Percentiles rank a stretch among this genome's conserved stretches.
phyloP scores from a whole-genome alignment of 768 basidiomycete genomes.

The Leucosporidium scottii region DNA sequence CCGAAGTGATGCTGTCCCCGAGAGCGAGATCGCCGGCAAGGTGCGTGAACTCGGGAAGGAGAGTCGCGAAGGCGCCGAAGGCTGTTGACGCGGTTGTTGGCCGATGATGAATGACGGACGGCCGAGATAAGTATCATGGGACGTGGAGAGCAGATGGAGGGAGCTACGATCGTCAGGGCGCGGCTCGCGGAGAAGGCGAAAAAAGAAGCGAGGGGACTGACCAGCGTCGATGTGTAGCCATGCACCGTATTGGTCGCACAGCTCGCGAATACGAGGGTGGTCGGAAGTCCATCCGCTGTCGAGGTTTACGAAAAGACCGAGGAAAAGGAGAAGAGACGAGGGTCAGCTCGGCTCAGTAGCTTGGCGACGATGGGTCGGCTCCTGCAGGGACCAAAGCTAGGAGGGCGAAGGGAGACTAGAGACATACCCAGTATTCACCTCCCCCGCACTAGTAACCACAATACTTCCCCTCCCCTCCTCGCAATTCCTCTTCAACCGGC shows the following conservation, averaged over 20 bases:
- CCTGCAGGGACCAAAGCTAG: no score
- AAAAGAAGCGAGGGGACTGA: constrained; percentile 21
- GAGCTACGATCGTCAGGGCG: no score
- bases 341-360: no score
- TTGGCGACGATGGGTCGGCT: background rate
- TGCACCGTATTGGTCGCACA: constrained; percentile 43
- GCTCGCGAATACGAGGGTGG: constrained; percentile 38
- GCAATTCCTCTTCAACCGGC: constrained; percentile 36
- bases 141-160: no score
- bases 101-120: no score
- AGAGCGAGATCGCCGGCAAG: constrained; percentile 41
- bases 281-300: constrained; percentile 32
- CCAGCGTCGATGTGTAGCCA: constrained; percentile 49
- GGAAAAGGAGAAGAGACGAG: no score
- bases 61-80: constrained; percentile 46
- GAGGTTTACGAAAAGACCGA: background rate
- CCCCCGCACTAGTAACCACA: constrained; percentile 42
- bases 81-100: constrained; percentile 33
- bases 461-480: constrained; percentile 38
- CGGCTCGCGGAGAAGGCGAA: background rate
- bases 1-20: constrained; percentile 45
- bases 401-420: no score
- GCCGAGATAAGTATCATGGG: no score
- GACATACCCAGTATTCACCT: constrained; percentile 46
- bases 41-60: constrained; percentile 41